A percentile compares a stretch with the other conserved stretches of the same genome.
Evolutionary conservation across 73 alveolate genomes (phyloP).

Genomic region (Tetrahymena malaccensis): DNA sequence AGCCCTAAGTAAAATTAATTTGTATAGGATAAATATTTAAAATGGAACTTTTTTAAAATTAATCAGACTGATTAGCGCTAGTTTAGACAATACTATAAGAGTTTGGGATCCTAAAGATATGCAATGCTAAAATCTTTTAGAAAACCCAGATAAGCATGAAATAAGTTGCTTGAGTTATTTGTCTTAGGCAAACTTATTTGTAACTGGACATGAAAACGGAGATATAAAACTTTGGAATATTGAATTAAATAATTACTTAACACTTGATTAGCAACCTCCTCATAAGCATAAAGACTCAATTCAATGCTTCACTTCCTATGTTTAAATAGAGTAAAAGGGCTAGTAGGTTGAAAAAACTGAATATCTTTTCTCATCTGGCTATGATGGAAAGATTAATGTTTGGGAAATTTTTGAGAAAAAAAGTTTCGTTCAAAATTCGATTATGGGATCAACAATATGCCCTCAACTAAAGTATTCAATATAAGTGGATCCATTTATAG

Average conservation of each 20-base stretch:
- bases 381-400: conserved; percentile 72
- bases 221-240: conserved; percentile 73
- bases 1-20: conserved; percentile 36
- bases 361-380: conserved; percentile 68
- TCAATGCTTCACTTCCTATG: conserved; percentile 58
- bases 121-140: conserved; percentile 51
- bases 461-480: conserved; percentile 53
- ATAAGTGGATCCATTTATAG: background rate
- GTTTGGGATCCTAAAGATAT: conserved; percentile 90
- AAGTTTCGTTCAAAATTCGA: conserved; percentile 6
- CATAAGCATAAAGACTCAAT: conserved; percentile 59
- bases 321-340: conserved; percentile 38
- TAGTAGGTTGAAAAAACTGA: conserved; percentile 27
- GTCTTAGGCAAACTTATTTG: conserved; percentile 67
- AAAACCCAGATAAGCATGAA: conserved; percentile 67
- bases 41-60: background rate
- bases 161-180: conserved; percentile 74
- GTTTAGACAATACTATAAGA: conserved; percentile 78
- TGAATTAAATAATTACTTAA: conserved; percentile 59
- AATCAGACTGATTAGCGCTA: conserved; percentile 43
- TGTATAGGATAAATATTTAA: background rate
- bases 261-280: conserved; percentile 57
- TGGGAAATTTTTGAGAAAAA: conserved; percentile 88
- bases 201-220: conserved; percentile 90
- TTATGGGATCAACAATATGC: conserved; percentile 48